Base-by-base conservation (phyloP, 805 yeast genomes). In the Nakazawaea wickerhamii region DNA sequence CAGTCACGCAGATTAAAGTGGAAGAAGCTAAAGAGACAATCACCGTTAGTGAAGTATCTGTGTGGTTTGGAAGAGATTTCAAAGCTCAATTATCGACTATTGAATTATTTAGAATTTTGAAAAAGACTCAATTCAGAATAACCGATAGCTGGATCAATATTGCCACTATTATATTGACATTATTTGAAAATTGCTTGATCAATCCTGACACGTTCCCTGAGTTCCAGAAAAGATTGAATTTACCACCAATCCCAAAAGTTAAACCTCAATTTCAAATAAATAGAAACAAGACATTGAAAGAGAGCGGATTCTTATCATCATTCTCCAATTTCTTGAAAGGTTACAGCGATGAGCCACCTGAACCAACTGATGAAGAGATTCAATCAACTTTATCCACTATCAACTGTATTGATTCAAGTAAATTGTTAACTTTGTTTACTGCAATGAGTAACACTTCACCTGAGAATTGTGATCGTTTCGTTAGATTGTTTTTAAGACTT, bases 281-380 rank as follows among this genome's bases (percentile, higher is more conserved):
- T 28, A 73, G 81, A 53, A 65, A 75, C 1, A 78, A 78, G 38
- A 80, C 83, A 1, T 74, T 79, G 28, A 84, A 79, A 52, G 95
- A 81, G 26, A 70, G 71, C 9, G 88, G 98, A 2, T 57, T 93
- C n/a, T 75, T 93, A 43, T 85, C 95, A 0, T 85, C 98, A 0
- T 81, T 93, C 53, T 89, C 97, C 1, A 87, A 96, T 0, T 91
- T 89, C 55, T 73, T 93, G 61, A 86, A 93, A 49, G 93, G 97
- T 15, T 76, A 81, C 45, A 70, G 83, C 1, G 97, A 89, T 54
- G 95, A 87, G 41, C 79, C 85, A 3, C 81, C 84, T 0, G 98
- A 91, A 59, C 99, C 99, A 10, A 77, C 95, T 2, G 95, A 86
- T 44, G 95, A 87, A 55, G 97, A 91, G 52, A 82, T 93, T 38